Base-by-base conservation (phyloP, 305 asterid genomes). In the Ruellia speciosa region DNA sequence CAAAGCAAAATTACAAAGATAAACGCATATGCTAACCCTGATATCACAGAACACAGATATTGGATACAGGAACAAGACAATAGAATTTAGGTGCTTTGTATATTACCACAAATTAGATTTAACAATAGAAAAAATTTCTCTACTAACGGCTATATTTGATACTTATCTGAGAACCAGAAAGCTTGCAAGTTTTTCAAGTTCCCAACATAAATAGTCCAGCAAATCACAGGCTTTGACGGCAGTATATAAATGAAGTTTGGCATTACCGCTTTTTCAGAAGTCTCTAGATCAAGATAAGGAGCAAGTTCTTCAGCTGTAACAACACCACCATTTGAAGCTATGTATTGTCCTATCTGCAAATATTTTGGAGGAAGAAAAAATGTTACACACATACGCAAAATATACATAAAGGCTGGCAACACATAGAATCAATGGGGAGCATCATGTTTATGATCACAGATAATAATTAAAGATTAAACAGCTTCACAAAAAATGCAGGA, bases 281-380 rank as follows among this genome's bases (percentile, higher is more conserved):
- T 71, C 65, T 81, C 90, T 56, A 84, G 74, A 76, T 93, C 95
- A 72, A 93, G 96, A 79, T 78, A 93, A 20, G 99, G 99, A 60
- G 95, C 95, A 68, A 93, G 83, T 81, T 93, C 99, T 75, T 93
- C 97, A 68, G 99, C 99, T 49, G 96, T 72, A 66, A 93, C 94
- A 71, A 88, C 92, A 14, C 99, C 97, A 43, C 97, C 99, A 74
- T 93, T 86, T 74, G 90, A 84, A 69, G 95, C 66, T 67, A 93
- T 81, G 71, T 86, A 86, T 66, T 81, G 79, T 50, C 97, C 96
- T 67, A 93, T 83, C 99, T 93, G 90, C 74, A 75, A 58, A 53
- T 24, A 52, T 37, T 45, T 49, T 45, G 34, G 0, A 46, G 59
- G 48, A 15, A 33, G 43, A 46, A 13, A 49, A 37, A 3, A 6